A percentile compares a stretch with the other conserved stretches of the same genome.
Evolutionary conservation across 2,329 filamentous ascomycete genomes (phyloP).

Genomic region (Onygenales sp.): DNA sequence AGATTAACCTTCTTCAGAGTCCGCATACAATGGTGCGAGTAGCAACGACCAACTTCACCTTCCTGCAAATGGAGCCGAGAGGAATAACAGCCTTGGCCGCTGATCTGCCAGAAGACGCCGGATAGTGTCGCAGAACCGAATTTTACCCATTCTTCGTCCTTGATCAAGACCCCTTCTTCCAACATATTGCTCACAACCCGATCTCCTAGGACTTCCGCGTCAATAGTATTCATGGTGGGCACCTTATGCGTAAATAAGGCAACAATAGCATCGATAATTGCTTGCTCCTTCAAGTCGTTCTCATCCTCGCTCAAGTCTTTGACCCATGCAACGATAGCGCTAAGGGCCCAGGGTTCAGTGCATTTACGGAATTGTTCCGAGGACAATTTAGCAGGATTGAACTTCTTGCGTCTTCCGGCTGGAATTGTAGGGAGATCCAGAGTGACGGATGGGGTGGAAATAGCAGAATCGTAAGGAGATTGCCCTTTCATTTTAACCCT

Average conservation of each 20-base stretch:
- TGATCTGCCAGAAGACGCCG: slow-evolving; percentile 88
- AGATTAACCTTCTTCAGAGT: slow-evolving; percentile 93
- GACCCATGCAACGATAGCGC: slow-evolving; percentile 78
- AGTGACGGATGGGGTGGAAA: slow-evolving; percentile 40
- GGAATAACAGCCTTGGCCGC: slow-evolving; percentile 83
- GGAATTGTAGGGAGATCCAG: slow-evolving; percentile 82
- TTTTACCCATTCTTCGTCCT: slow-evolving; percentile 96
- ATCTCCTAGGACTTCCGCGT: slow-evolving; percentile 77
- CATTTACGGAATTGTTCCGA: slow-evolving; percentile 76
- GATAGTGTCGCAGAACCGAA: slow-evolving; percentile 72
- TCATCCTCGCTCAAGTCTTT: slow-evolving; percentile 85
- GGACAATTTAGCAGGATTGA: slow-evolving; percentile 75
- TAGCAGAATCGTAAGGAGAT: slow-evolving; percentile 17
- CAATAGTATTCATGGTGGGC: slow-evolving; percentile 95
- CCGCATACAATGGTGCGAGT: slow-evolving; percentile 85
- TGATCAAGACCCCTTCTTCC: slow-evolving; percentile 63
- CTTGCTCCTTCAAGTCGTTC: slow-evolving; percentile 72
- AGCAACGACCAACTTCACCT: slow-evolving; percentile 62
- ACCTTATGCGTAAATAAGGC: slow-evolving; percentile 89
- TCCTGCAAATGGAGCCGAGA: slow-evolving; percentile 65
- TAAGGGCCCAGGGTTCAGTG: slow-evolving; percentile 84
- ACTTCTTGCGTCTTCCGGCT: slow-evolving; percentile 67
- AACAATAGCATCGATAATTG: slow-evolving; percentile 78
- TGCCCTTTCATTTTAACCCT: slow-evolving; percentile 41
- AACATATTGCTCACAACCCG: slow-evolving; percentile 75